Percentiles rank a stretch among this genome's conserved stretches.
Conservation (phyloP, 2,329 filamentous ascomycete species). For the Neofusicoccum sp. region DNA sequence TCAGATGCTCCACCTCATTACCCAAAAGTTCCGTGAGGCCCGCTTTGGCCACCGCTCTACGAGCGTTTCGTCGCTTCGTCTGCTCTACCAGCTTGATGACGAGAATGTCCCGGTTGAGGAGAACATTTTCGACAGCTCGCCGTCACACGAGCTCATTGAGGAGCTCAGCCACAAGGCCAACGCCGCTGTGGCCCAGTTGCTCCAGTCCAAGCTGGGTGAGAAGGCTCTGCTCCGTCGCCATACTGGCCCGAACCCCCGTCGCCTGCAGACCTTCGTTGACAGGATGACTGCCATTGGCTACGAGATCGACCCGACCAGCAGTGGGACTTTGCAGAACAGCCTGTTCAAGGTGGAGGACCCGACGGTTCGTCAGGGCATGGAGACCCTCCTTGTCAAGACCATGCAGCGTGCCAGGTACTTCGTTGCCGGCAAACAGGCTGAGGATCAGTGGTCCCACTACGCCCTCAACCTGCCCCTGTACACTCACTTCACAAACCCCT, state of each 20-base stretch:
- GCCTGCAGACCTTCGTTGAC: slow-evolving; percentile 85
- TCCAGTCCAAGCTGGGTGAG: slow-evolving; percentile 76
- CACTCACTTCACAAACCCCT: slow-evolving; percentile 96
- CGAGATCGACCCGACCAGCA: slow-evolving; percentile 84
- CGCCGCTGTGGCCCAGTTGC: slow-evolving; percentile 79
- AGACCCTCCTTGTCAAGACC: slow-evolving; percentile 89
- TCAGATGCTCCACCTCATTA: slow-evolving; percentile 73
- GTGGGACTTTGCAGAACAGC: slow-evolving; percentile 88
- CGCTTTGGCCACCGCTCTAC: slow-evolving; percentile 78
- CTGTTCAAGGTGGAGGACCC: slow-evolving; percentile 88
- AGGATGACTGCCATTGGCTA: slow-evolving; percentile 90
- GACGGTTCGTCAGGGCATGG: slow-evolving; percentile 94
- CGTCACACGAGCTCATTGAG: slow-evolving; percentile 89
- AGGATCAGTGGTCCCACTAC: slow-evolving; percentile 82
- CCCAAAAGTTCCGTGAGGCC: slow-evolving; percentile 85
- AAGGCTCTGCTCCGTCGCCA: slow-evolving; percentile 92
- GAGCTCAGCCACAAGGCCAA: slow-evolving; percentile 95
- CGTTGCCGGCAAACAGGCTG: slow-evolving; percentile 73
- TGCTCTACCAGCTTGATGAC: slow-evolving; percentile 92
- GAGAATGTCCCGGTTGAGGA: slow-evolving; percentile 96
- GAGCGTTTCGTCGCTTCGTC: slow-evolving; percentile 78
- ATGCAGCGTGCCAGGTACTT: slow-evolving; percentile 97
- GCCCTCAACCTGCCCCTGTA: slow-evolving; percentile 89
- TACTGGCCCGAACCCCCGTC: slow-evolving; percentile 77
- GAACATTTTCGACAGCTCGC: slow-evolving; percentile 91